Evolutionary conservation across 2,329 filamentous ascomycete genomes (phyloP).

Genomic region (Ustilaginoidea virens): DNA sequence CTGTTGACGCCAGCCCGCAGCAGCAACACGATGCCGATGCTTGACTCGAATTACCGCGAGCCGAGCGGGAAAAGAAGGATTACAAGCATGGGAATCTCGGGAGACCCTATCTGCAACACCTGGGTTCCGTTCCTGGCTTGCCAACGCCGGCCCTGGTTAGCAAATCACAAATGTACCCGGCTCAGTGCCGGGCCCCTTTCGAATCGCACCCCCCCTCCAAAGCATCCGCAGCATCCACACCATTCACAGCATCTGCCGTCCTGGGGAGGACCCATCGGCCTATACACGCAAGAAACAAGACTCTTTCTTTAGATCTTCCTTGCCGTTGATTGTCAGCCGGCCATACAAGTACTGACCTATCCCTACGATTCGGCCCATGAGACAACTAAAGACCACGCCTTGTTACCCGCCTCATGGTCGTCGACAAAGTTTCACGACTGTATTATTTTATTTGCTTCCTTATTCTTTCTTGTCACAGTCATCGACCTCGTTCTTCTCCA

Average conservation of each 20-base stretch:
- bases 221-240: conserved; percentile 1
- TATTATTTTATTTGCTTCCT: no score
- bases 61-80: background rate
- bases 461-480: no score
- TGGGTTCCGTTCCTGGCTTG: conserved; percentile 23
- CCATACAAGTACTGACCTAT: conserved; percentile 2
- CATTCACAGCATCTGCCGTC: conserved; percentile 24
- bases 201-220: conserved; percentile 26
- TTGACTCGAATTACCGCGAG: background rate
- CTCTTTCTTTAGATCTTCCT: conserved; percentile 1
- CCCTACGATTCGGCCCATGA: conserved; percentile 3
- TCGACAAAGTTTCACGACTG: no score
- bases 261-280: conserved; percentile 17
- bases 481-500: background rate
- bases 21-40: no score
- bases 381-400: conserved; percentile 3
- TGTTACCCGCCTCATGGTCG: conserved; percentile 2
- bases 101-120: conserved; percentile 7
- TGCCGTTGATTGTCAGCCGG: conserved; percentile 3
- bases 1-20: no score
- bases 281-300: no score
- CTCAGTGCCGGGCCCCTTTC: conserved; percentile 33
- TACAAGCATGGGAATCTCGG: background rate
- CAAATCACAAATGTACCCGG: conserved; percentile 13
- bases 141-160: conserved; percentile 19